A percentile compares a stretch with the other conserved stretches of the same genome.
phyloP scores from a whole-genome alignment of 2,329 filamentous ascomycete species.

The Aspergillus neoniger region DNA sequence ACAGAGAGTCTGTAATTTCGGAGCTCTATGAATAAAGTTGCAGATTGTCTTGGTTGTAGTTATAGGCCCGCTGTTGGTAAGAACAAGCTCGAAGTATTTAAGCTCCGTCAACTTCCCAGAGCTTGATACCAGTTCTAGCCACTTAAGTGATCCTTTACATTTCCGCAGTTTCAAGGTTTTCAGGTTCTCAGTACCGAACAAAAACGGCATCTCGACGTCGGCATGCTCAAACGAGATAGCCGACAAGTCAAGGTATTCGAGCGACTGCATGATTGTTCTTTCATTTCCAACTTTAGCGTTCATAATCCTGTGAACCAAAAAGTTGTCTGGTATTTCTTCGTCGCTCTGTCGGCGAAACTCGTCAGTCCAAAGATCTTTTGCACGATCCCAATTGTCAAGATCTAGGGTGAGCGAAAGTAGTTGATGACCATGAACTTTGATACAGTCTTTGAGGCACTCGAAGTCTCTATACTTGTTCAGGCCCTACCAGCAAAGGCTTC shows the following conservation, averaged over 20 bases:
- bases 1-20: neutral
- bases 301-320: neutral
- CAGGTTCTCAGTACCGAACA: neutral
- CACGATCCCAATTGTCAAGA: neutral
- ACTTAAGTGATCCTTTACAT: neutral
- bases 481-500: neutral
- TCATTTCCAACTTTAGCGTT: neutral
- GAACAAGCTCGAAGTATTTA: neutral
- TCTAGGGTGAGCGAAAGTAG: neutral
- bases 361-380: neutral
- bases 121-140: neutral
- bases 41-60: neutral
- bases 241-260: neutral
- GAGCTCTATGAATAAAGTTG: neutral
- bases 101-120: neutral
- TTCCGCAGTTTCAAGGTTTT: neutral
- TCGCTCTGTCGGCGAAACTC: neutral
- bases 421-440: neutral
- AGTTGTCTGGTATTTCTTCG: neutral
- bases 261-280: neutral
- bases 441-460: neutral
- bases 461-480: slow-evolving; percentile 1
- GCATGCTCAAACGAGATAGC: neutral
- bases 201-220: neutral
- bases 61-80: neutral